Percentiles rank a stretch among this genome's conserved stretches.
These are phyloP conservation scores for Polytrichum commune DNA, from an alignment of 225 moss, liverwort and hornwort genomes.

Conservation along the genomic window DNA sequence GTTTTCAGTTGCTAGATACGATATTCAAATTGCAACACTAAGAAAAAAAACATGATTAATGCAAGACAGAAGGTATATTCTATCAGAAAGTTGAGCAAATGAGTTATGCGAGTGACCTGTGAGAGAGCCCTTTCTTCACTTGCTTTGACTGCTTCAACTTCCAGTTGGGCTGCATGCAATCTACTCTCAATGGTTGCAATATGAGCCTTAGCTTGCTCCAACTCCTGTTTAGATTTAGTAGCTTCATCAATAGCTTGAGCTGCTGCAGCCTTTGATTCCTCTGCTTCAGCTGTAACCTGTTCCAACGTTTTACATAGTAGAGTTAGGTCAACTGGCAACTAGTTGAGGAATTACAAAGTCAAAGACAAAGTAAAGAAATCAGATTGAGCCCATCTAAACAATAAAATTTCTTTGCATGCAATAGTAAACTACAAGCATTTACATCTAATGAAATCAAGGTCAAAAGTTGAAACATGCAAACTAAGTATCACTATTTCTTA, in stretches of 20 bases:
- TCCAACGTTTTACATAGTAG: constrained; percentile 14
- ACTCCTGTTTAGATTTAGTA: constrained; percentile 30
- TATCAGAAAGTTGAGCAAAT: not conserved
- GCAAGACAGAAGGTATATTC: too few species aligned
- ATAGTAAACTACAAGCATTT: not conserved
- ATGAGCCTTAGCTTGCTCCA: constrained; percentile 37
- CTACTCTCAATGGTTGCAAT: constrained; percentile 37
- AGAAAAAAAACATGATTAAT: too few species aligned
- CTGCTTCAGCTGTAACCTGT: constrained; percentile 48
- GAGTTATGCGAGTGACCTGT: constrained; percentile 32
- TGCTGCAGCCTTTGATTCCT: constrained; percentile 34
- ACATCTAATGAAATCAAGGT: not conserved
- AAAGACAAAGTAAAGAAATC: not conserved
- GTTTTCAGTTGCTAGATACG: too few species aligned
- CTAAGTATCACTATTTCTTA: not conserved
- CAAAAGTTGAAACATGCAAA: not conserved
- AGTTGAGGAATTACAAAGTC: not conserved
- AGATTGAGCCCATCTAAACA: not conserved
- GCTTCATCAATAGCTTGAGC: constrained; percentile 34
- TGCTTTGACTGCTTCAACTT: constrained; percentile 49
- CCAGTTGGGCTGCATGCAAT: constrained; percentile 25
- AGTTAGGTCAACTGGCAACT: constrained; percentile 4
- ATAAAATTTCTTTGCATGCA: not conserved
- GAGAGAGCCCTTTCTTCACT: constrained; percentile 51
- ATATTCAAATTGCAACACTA: too few species aligned